Evolutionary conservation across 805 yeast species (phyloP).

Genomic region (Cyberlindnera lachancei): DNA sequence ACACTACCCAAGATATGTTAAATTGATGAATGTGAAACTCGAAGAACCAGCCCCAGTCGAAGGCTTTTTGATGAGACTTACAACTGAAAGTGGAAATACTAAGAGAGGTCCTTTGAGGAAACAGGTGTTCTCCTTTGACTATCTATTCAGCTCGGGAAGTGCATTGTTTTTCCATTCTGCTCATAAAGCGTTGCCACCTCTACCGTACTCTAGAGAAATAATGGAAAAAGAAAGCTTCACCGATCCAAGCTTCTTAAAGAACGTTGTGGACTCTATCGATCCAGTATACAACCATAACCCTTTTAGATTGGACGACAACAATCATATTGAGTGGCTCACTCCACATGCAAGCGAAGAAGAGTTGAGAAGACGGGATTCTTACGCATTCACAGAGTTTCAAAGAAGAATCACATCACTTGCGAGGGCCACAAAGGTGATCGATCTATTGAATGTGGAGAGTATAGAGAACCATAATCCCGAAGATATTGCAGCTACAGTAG

Average conservation of each 20-base stretch:
- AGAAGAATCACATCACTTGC: conserved; percentile 50
- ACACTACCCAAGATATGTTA: conserved; percentile 30
- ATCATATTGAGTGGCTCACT: conserved; percentile 59
- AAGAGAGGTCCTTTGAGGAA: conserved; percentile 26
- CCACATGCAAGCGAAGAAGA: conserved; percentile 28
- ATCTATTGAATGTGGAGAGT: conserved; percentile 41
- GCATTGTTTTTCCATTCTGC: conserved; percentile 52
- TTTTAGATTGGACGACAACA: conserved; percentile 39
- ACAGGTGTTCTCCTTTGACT: conserved; percentile 46
- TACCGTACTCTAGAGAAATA: conserved; percentile 28
- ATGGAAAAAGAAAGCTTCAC: conserved; percentile 12
- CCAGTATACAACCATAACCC: conserved; percentile 42
- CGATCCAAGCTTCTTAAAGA: neutral
- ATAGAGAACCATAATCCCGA: conserved; percentile 28
- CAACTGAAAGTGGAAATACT: conserved; percentile 40
- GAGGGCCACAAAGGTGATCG: conserved; percentile 54
- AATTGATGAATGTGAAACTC: conserved; percentile 17
- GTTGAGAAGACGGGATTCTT: conserved; percentile 41
- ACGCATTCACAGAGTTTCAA: conserved; percentile 59
- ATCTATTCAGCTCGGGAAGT: conserved; percentile 56
- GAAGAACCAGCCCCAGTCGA: conserved; percentile 71
- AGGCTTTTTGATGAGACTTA: conserved; percentile 63
- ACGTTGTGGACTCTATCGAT: neutral
- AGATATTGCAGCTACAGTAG: conserved; percentile 21
- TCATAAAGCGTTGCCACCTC: conserved; percentile 54